Evolutionary conservation across 2,329 filamentous ascomycete species (phyloP).

Genomic region (Echinosphaeria canescens): DNA sequence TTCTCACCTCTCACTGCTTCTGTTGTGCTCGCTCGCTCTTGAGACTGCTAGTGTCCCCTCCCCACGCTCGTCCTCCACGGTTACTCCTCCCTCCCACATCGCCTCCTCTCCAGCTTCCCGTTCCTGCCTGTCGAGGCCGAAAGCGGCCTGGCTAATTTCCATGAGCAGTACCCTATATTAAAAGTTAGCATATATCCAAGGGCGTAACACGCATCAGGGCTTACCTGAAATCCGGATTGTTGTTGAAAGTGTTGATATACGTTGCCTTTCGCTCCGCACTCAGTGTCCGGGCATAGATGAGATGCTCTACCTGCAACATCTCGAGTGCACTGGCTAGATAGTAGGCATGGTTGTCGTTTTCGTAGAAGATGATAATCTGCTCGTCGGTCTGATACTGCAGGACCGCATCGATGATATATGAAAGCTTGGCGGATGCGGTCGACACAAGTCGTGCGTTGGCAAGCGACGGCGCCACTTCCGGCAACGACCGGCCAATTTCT

Average conservation of each 20-base stretch:
- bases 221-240: conserved; percentile 36
- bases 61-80: too few relatives aligned
- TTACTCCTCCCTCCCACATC: too few relatives aligned
- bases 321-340: conserved; percentile 74
- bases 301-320: conserved; percentile 36
- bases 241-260: conserved; percentile 63
- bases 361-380: conserved; percentile 87
- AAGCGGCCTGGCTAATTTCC: conserved; percentile 77
- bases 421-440: conserved; percentile 71
- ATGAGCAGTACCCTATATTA: conserved; percentile 57
- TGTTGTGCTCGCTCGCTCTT: too few relatives aligned
- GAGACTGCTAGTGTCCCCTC: too few relatives aligned
- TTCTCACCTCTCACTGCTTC: too few relatives aligned
- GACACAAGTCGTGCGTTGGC: conserved; percentile 43
- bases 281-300: conserved; percentile 47
- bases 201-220: background rate
- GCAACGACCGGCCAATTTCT: conserved; percentile 4
- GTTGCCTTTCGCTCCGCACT: conserved; percentile 39
- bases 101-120: too few relatives aligned
- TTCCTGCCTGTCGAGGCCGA: conserved; percentile 75
- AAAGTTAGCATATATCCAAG: background rate
- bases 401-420: conserved; percentile 61
- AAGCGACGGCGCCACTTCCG: conserved; percentile 22
- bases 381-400: conserved; percentile 44
- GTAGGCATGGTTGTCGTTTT: conserved; percentile 67